Evolutionary conservation across 2,329 filamentous ascomycete species (phyloP), one percentile per base, ranked within the genome.

Genomic region (Diaporthe eres): DNA sequence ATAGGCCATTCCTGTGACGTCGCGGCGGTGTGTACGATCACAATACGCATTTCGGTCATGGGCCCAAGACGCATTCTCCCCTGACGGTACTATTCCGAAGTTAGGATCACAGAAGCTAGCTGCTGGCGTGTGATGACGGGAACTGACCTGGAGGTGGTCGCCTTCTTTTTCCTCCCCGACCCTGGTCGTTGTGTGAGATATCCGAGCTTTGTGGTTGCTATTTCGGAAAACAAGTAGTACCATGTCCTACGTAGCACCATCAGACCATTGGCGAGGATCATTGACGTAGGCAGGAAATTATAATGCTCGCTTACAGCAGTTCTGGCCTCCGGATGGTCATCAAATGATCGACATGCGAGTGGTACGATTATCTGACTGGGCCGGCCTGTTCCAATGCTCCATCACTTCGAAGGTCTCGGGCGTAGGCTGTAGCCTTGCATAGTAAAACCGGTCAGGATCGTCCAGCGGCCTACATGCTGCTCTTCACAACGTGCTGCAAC

Each of bases 181-280:
- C 17, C n/a, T 55, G 8, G 34, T 19, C n/a, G 47, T 28, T 25
- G 71, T 44, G 34, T 22, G 34, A 28, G 31, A 17, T 13, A 15
- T 13, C 28, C 42, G 37, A 15, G 47, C 19, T 55, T 61, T 31
- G 57, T 5, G 47, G 19, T 39, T 42, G 49, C n/a, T 13, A 34
- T 42, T 25, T 31, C 42, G 37, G 39, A 37, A 25, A 51, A 5
- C 28, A 25, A 15, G n/a, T 9, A 28, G 19, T 3, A 31, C 12
- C 13, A 44, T 51, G 42, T n/a, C 44, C 71, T 55, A 65, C 44
- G 58, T 44, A 53, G 47, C 34, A 65, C 37, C 71, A 42, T 44
- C 28, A 34, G 47, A 22, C 51, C 19, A 72, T 61, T 65, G 71
- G 34, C 47, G 42, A 34, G 13, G 34, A 47, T 49, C 55, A 31